Base-by-base conservation (phyloP, 208 protist species). In the Tritrichomonas musculus region DNA sequence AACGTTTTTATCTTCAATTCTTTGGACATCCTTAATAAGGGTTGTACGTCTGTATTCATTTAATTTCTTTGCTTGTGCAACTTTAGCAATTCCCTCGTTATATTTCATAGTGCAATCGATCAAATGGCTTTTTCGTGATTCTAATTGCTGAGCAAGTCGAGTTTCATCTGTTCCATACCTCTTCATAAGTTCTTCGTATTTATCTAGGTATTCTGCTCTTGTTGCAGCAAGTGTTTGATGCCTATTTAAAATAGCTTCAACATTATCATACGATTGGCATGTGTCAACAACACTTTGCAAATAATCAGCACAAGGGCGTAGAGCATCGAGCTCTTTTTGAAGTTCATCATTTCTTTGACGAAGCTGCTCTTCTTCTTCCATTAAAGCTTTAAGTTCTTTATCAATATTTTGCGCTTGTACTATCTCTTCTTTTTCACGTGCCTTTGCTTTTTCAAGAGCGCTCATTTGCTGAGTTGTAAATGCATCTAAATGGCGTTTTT, bases 21-120 rank as follows among this genome's bases (percentile, higher is more conserved):
- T 88, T 60, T 88, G 77, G 33, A 88, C 44, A 39, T 88, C 77
- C 57, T 88, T 88, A 27, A 53, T 53, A 17, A 88, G 57, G 9
- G 77, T 53, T 88, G 77, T 57, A 27, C 44, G 33, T 22, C 27
- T n/a, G 17, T 88, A 88, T 39, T 88, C 41, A 57, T 88, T 88
- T 57, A 57, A 53, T 88, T 88, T 88, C n/a, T 88, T 88, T 22
- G 77, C 77, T 88, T 88, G 77, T 11, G 44, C 47, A 39, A 88
- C 77, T 55, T 49, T 49, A 9, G 77, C 77, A 5, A 88, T 2
- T 57, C 47, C 47, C n/a, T 88, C 77, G 57, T 88, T 88, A 36
- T 44, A 57, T 49, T 88, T 44, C 77, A 88, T 88, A 13, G 77
- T 88, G 8, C 47, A 22, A 36, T 88, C 77, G 39, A 88, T 88